Evolutionary conservation across 768 basidiomycete species (phyloP), one percentile per base, ranked within the genome.

Genomic region (Phlebiopsis flavidoalba): DNA sequence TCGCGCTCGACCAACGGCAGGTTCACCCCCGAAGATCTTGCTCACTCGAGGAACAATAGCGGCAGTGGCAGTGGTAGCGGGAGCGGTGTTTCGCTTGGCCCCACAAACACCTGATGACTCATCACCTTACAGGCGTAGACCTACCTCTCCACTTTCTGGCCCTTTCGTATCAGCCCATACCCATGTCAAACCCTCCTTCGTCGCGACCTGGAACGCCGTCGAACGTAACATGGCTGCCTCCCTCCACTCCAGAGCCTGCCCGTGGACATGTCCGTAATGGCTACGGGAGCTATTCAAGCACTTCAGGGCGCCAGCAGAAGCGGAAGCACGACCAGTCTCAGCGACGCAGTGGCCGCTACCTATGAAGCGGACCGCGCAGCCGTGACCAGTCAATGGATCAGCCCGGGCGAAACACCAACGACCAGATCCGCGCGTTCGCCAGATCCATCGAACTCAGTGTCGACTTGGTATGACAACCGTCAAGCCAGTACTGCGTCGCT

Each of bases 91-190:
- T 61, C 60, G 6, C 64, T 65, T 5, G 57, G n/a, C 62, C 11
- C 61, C 66, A 19, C 70, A 73, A 17, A 61, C 65, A 5, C 36
- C 60, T 31, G 79, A 43, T 17, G 40, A 77, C 60, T 83, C 86
- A 14, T 81, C 86, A 43, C 11, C 40, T 3, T 43, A 43, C 53
- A 77, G 86, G 64, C 82, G 86, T 36, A 79, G 88, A 55, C 88
- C 90, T 53, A 80, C 81, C n/a, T 91, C 90, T 37, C 90, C 91
- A 5, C 77, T 90, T 37, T 81, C 87, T 35, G 80, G 77, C 26
- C 75, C 80, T 26, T n/a, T 72, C 83, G 3, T 89, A 77, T 70
- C 88, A 87, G 71, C 79, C 85, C 6, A 55, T 45, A 14, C n/a
- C 54, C 21, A 22, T 19, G 75, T 66, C 80, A 7, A 78, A 82